Percentiles rank a stretch among this genome's conserved stretches.
Conservation (phyloP, 2,329 filamentous ascomycete species). For the Myriosclerotinia scirpicola region DNA sequence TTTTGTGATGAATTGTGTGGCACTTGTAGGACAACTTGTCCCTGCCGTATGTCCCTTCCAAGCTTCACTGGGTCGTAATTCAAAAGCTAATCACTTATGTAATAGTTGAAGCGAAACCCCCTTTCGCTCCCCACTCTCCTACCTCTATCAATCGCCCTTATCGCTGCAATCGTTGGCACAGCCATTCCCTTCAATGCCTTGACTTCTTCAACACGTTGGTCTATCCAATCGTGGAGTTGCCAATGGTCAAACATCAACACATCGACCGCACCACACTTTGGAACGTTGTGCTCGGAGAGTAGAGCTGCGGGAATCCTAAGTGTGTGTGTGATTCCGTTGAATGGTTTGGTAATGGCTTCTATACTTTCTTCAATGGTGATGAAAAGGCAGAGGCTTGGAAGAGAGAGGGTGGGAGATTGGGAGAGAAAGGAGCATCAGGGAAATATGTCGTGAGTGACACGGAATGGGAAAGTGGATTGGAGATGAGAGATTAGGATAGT, state of each 20-base stretch:
- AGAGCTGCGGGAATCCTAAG: conserved; percentile 54
- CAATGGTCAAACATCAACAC: conserved; percentile 58
- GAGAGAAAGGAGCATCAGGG: conserved; percentile 39
- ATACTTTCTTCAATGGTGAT: conserved; percentile 49
- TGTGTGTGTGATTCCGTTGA: conserved; percentile 57
- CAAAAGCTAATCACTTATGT: neutral
- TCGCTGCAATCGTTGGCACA: conserved; percentile 53
- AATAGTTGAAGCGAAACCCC: conserved; percentile 30
- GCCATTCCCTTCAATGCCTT: conserved; percentile 59
- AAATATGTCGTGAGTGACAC: conserved; percentile 33
- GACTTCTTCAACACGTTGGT: conserved; percentile 52
- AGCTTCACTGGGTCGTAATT: neutral
- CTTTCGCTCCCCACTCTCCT: conserved; percentile 39
- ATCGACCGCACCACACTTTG: conserved; percentile 54
- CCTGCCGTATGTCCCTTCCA: conserved; percentile 48
- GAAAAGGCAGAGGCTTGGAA: conserved; percentile 45
- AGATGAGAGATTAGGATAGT: neutral
- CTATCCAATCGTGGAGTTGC: conserved; percentile 62
- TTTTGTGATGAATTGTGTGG: conserved; percentile 49
- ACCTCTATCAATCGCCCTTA: conserved; percentile 47
- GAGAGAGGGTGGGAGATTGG: conserved; percentile 24
- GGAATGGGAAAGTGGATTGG: neutral
- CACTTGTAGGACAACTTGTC: conserved; percentile 51
- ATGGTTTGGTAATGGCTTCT: conserved; percentile 49
- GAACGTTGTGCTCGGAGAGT: conserved; percentile 57